Percentiles rank a stretch among this genome's conserved stretches.
phyloP scores from a whole-genome alignment of 805 yeast genomes.

The Brettanomyces anomalus region DNA sequence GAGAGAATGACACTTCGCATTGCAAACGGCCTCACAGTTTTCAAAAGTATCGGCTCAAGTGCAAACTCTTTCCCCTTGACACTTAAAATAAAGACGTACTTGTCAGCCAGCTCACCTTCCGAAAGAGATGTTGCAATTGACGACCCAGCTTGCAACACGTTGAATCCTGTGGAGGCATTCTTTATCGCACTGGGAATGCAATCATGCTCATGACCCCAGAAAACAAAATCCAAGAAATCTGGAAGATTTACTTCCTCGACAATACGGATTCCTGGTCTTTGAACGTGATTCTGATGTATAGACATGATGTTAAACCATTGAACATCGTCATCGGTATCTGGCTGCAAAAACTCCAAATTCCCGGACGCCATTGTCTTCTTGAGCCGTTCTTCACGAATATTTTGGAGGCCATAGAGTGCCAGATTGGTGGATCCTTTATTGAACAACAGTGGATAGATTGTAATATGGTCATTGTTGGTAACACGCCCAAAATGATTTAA shows the following conservation, averaged over 20 bases:
- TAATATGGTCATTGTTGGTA: conserved; percentile 63
- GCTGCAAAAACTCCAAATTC: conserved; percentile 68
- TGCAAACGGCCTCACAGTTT: conserved; percentile 74
- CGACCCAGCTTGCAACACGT: conserved; percentile 86
- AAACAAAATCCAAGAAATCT: conserved; percentile 64
- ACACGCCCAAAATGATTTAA: conserved; percentile 87
- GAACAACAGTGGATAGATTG: conserved; percentile 66
- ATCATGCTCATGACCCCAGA: conserved; percentile 99
- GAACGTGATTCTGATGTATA: conserved; percentile 86
- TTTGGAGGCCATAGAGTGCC: conserved; percentile 84
- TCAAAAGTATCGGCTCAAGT: conserved; percentile 52
- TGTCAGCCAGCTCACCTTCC: conserved; percentile 73
- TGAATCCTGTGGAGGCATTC: conserved; percentile 56
- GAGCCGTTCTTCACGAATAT: conserved; percentile 81
- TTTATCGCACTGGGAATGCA: conserved; percentile 63
- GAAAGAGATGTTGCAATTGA: conserved; percentile 86
- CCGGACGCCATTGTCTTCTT: conserved; percentile 76
- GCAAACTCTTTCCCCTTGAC: conserved; percentile 49
- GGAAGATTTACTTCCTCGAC: conserved; percentile 85
- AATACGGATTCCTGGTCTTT: conserved; percentile 71
- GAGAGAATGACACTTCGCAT: conserved; percentile 57
- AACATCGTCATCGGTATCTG: conserved; percentile 39
- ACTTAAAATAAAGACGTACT: conserved; percentile 64
- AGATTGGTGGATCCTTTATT: conserved; percentile 76
- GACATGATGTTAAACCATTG: conserved; percentile 81